Conservation (phyloP, 768 basidiomycete genomes). For the Leccinellum rugosiceps region DNA sequence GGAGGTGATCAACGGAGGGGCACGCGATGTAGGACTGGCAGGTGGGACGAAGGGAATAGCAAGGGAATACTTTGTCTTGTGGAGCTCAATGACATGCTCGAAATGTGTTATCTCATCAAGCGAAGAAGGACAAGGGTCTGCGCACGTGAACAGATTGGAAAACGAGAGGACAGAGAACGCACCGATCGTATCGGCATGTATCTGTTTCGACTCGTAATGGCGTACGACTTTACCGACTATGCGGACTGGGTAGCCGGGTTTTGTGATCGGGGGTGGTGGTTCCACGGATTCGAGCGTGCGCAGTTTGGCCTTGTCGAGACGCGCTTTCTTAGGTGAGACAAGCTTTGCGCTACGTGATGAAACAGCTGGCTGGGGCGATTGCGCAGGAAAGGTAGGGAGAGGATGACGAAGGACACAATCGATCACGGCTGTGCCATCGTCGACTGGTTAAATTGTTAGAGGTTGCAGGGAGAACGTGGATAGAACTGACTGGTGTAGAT, state of each 20-base stretch:
- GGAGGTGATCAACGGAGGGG: not conserved
- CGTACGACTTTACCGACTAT: slow-evolving; percentile 45
- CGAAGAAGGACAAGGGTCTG: slow-evolving; percentile 45
- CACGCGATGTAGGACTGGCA: slow-evolving; percentile 10
- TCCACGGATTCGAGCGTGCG: not conserved
- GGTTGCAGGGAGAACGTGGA: not conserved
- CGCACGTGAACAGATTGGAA: not conserved
- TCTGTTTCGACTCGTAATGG: slow-evolving; percentile 41
- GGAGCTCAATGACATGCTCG: slow-evolving; percentile 48
- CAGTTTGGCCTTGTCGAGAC: slow-evolving; percentile 1
- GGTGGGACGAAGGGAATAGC: slow-evolving; percentile 46
- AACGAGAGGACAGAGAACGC: slow-evolving; percentile 10
- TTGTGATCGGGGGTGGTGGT: slow-evolving; percentile 37
- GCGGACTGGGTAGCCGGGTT: slow-evolving; percentile 45
- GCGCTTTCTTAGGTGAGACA: slow-evolving; percentile 18
- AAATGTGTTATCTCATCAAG: slow-evolving; percentile 64
- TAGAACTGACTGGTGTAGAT: slow-evolving; percentile 50
- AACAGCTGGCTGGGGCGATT: not conserved
- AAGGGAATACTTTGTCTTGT: slow-evolving; percentile 48
- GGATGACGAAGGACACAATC: slow-evolving; percentile 56
- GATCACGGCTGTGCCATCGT: slow-evolving; percentile 72
- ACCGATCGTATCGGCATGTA: slow-evolving; percentile 54
- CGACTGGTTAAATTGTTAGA: slow-evolving; percentile 43
- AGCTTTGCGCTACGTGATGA: not conserved
- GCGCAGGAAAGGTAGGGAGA: slow-evolving; percentile 25